Base-by-base conservation (phyloP, 2,329 filamentous ascomycete genomes). In the Sporothrix pseudoabietina region DNA sequence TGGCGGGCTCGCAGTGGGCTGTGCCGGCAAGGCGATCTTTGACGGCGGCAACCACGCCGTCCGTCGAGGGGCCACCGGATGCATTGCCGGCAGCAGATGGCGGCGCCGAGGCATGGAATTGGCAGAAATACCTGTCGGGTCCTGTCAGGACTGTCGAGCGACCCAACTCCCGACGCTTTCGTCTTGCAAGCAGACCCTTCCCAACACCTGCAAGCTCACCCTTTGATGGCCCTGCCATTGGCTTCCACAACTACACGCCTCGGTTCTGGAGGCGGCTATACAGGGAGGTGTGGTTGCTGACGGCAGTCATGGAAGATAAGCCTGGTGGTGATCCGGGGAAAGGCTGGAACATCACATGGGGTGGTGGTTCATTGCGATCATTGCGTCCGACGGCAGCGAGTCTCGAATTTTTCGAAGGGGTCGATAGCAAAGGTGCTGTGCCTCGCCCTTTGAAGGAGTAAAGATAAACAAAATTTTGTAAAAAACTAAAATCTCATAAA, bases 211-310 rank as follows among this genome's bases (percentile, higher is more conserved):
- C 80, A 32, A 66, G 78, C 78, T 30, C 59, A 4, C 63, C 52
- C 2, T 78, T 79, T 19, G 79, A 78, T 2, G 79, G 80, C 3
- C 78, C 78, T 4, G 77, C 78, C 4, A 78, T 82, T 32, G 80
- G 80, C 26, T 49, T 80, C 14, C 80, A 82, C 70, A 74, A 77
- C 9, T 83, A 81, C 61, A 82, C 81, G 1, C 74, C 79, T 9
- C 82, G 87, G 61, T 81, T 81, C 73, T 84, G 87, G 78, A 82
- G 82, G 10, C 83, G 87, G 44, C 77, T 87, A 22, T 88, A 89
- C 75, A 77, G 76, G 3, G 79, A 80, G 41, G 77, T 85, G 0
- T 88, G 85, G 86, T 77, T 81, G 73, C 76, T 83, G 73, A 83
- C 83, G 1, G 79, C 87, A 0, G 82, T 79, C 10, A 82, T 87